phyloP scores from a whole-genome alignment of 2,329 filamentous ascomycete genomes.

The Fusarium poae region DNA sequence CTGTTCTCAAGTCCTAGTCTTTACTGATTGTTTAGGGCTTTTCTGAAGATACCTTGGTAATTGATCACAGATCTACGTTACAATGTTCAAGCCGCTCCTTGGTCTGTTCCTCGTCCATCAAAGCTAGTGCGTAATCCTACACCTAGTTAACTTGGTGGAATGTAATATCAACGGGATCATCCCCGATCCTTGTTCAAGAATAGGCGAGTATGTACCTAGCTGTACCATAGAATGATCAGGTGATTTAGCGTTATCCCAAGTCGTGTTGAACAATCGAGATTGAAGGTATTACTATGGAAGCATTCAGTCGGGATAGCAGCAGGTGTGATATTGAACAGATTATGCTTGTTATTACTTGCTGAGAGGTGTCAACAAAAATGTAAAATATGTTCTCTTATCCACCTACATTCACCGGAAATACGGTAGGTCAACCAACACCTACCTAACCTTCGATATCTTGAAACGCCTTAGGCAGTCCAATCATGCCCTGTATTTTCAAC shows the following conservation, averaged over 20 bases:
- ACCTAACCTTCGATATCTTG: background rate
- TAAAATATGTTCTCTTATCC: background rate
- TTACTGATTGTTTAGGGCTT: background rate
- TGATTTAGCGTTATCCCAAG: slow-evolving; percentile 45
- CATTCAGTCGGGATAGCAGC: background rate
- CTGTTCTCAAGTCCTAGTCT: too few relatives aligned
- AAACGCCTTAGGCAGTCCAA: background rate
- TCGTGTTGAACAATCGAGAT: slow-evolving; percentile 20
- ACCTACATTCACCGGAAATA: too few relatives aligned
- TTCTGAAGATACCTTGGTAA: background rate
- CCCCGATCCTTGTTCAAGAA: slow-evolving; percentile 46
- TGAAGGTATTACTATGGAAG: slow-evolving; percentile 2
- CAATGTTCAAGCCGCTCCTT: slow-evolving; percentile 34
- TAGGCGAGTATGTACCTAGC: slow-evolving; percentile 28
- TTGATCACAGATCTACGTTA: background rate
- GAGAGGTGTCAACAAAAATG: background rate
- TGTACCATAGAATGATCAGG: slow-evolving; percentile 45
- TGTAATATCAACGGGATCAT: slow-evolving; percentile 46
- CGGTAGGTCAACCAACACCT: too few relatives aligned
- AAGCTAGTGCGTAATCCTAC: slow-evolving; percentile 41
- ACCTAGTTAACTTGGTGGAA: slow-evolving; percentile 39
- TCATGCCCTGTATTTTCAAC: background rate
- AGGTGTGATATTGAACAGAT: background rate
- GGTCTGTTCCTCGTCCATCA: slow-evolving; percentile 35
- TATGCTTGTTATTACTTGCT: background rate